Evolutionary conservation across 352 stramenopile genomes (phyloP).

Genomic region (Pythium vanterpoolii): DNA sequence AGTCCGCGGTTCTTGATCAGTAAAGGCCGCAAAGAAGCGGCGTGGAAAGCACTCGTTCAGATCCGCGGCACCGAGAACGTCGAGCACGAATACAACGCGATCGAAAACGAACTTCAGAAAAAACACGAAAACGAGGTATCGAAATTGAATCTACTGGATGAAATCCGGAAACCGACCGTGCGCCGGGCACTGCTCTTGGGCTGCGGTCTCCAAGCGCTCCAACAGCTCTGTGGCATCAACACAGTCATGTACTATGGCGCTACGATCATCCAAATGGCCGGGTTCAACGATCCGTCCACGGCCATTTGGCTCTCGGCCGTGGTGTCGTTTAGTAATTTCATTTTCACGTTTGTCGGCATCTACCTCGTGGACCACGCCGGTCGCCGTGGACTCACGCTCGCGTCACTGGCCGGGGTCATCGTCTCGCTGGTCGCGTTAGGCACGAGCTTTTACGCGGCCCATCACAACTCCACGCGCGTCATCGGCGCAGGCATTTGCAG

Average conservation of each 20-base stretch:
- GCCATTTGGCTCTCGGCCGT: conserved; percentile 80
- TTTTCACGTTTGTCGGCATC: conserved; percentile 65
- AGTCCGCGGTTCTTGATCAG: conserved; percentile 63
- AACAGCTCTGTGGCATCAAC: conserved; percentile 85
- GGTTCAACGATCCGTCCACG: conserved; percentile 62
- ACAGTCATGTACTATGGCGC: conserved; percentile 88
- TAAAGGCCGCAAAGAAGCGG: conserved; percentile 38
- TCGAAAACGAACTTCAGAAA: conserved; percentile 47
- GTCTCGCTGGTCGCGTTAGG: conserved; percentile 42
- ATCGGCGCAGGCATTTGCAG: conserved; percentile 34
- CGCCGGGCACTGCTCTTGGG: conserved; percentile 47
- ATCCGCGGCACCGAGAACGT: conserved; percentile 58
- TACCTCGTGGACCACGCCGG: conserved; percentile 51
- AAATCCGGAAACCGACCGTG: conserved; percentile 35
- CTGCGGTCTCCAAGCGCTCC: conserved; percentile 56
- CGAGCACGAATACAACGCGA: conserved; percentile 49
- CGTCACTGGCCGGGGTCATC: conserved; percentile 42
- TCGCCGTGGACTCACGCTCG: conserved; percentile 46
- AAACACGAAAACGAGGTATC: background rate
- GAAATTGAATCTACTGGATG: conserved; percentile 32
- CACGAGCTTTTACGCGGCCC: conserved; percentile 39
- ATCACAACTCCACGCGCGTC: conserved; percentile 29
- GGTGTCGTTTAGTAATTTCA: conserved; percentile 66
- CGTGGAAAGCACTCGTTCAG: conserved; percentile 37
- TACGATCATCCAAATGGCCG: conserved; percentile 79